Base-by-base conservation (phyloP, 768 basidiomycete genomes). In the Rubroboletus satanas region DNA sequence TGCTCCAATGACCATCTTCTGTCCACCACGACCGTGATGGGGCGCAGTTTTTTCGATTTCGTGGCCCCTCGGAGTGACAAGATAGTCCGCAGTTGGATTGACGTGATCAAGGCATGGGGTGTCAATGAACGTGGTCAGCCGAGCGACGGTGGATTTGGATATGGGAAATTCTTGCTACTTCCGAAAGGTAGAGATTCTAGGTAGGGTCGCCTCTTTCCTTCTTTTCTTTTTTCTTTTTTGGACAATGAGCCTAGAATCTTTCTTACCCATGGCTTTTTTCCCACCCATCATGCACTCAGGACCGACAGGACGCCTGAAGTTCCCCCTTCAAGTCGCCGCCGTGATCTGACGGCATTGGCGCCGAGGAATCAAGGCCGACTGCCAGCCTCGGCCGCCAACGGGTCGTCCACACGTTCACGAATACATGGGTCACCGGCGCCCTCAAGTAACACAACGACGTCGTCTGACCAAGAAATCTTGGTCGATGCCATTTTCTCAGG, bases 401-500 rank as follows among this genome's bases (percentile, higher is more conserved):
- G 26, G 33, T 47, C 51, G 18, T 51, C 55, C 2, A 15, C 37
- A 5, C 59, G 62, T 2, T 41, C 66, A 17, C 56, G 66, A 37
- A 14, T 48, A 23, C 55, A 57, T 21, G 36, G 23, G 2, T 43
- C 52, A 3, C 51, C 66, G 0, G 5, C 35, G 8, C 28, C 35
- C 15, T 39, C 62, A 7, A 35, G 31, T 2, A 32, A 11, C n/a
- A 17, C 42, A 0, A 17, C 46, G 2, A 23, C 54, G 18, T 54
- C 58, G 7, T 32, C 44, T 7, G 57, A 53, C 49, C 52, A 65
- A 37, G 79, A 79, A 60, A 74, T 85, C 50, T 60, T 75, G 32
- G 87, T 91, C 12, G 90, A 91, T 62, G 86, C 88, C 2, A 90
- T 92, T 51, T 90, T 92, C 65, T 89, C 88, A 33, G 89, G 87